phyloP scores from a whole-genome alignment of 2,329 filamentous ascomycete species.

The Calonectria henricotiae region DNA sequence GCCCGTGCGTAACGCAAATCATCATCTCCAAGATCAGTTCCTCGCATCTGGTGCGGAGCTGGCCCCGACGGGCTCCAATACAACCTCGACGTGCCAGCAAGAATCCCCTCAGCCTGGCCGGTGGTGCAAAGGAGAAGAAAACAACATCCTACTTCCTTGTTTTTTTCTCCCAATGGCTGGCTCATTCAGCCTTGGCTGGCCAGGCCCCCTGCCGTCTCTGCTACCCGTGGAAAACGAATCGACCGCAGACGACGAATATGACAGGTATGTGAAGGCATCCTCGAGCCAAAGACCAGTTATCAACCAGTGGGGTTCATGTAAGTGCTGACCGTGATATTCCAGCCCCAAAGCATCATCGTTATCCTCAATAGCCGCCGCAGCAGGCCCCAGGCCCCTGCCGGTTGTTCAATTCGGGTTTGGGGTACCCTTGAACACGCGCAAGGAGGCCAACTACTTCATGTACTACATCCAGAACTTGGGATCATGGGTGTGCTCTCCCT shows the following conservation, averaged over 20 bases:
- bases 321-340: constrained; percentile 22
- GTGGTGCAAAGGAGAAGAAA: too few relatives aligned
- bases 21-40: constrained; percentile 15
- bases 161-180: constrained; percentile 31
- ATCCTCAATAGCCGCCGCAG: background rate
- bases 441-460: constrained; percentile 44
- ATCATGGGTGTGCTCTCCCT: constrained; percentile 37
- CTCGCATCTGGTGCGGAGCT: constrained; percentile 4
- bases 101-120: background rate
- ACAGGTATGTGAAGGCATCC: constrained; percentile 26
- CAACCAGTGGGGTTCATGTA: background rate
- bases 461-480: constrained; percentile 44
- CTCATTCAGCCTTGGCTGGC: constrained; percentile 37
- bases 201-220: constrained; percentile 40
- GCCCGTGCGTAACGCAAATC: constrained; percentile 30
- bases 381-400: constrained; percentile 29
- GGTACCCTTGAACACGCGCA: constrained; percentile 39
- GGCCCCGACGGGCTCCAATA: background rate
- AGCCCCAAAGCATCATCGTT: constrained; percentile 10
- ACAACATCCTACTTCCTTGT: too few relatives aligned
- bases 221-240: constrained; percentile 31
- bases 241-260: constrained; percentile 23
- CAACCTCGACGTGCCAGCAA: constrained; percentile 9
- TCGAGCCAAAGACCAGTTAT: background rate
- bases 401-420: constrained; percentile 42